Conservation (phyloP, 2,329 filamentous ascomycete species). For the Myriosclerotinia curreyana region DNA sequence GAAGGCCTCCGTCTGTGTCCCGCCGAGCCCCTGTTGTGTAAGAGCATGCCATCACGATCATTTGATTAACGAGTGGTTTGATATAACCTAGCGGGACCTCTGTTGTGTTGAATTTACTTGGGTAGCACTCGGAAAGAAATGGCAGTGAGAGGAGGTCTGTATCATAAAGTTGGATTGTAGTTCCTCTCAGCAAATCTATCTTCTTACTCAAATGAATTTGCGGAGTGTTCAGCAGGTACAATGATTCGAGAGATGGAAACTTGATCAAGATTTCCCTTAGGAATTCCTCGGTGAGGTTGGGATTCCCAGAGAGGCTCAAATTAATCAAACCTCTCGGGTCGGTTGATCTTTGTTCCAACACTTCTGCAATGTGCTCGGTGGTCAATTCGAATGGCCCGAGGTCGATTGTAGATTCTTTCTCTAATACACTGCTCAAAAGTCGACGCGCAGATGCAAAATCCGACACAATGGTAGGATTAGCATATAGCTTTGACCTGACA, state of each 20-base stretch:
- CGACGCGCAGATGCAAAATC: slow-evolving; percentile 12
- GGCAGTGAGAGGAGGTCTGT: slow-evolving; percentile 12
- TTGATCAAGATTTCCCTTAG: neutral
- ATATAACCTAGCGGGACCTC: neutral
- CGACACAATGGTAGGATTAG: slow-evolving; percentile 2
- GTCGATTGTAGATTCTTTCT: slow-evolving; percentile 5
- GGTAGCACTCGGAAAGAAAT: neutral
- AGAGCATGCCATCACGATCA: neutral
- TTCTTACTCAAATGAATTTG: slow-evolving; percentile 3
- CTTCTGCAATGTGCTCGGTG: neutral
- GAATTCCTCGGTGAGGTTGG: slow-evolving; percentile 1
- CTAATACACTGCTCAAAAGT: slow-evolving; percentile 1
- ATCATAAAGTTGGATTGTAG: slow-evolving; percentile 7
- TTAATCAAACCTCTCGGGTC: neutral
- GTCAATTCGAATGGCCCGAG: slow-evolving; percentile 11
- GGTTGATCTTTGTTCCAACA: slow-evolving; percentile 1
- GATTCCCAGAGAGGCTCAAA: slow-evolving; percentile 18
- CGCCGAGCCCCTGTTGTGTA: neutral
- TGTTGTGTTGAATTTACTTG: neutral
- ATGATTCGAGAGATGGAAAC: neutral
- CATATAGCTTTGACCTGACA: slow-evolving; percentile 14
- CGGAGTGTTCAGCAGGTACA: slow-evolving; percentile 8
- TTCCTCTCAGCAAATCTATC: slow-evolving; percentile 4
- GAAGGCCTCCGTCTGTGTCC: neutral
- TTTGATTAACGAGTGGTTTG: slow-evolving; percentile 5